Evolutionary conservation across 179 eudicot species (phyloP).

Genomic region (Beta lomatogona): DNA sequence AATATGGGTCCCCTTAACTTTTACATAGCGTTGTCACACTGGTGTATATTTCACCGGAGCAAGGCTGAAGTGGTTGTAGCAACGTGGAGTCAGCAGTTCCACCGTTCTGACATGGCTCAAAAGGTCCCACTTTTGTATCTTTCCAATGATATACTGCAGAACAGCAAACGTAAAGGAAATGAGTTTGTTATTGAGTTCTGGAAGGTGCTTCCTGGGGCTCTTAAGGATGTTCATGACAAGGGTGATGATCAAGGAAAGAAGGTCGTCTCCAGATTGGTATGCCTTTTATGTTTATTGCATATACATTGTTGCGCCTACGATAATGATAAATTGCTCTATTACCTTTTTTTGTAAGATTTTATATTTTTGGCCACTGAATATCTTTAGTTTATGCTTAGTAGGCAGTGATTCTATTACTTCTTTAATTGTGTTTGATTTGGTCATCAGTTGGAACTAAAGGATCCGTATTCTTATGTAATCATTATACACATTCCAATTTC

Average conservation of each 20-base stretch:
- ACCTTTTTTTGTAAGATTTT: background rate
- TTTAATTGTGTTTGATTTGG: background rate
- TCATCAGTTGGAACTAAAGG: background rate
- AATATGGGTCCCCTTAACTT: conserved; percentile 46
- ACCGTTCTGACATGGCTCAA: conserved; percentile 52
- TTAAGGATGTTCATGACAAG: conserved; percentile 65
- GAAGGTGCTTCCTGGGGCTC: conserved; percentile 94
- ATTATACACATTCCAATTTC: conserved; percentile 5
- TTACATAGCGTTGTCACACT: conserved; percentile 79
- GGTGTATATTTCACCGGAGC: conserved; percentile 97
- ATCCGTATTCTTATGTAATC: background rate
- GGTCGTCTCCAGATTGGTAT: conserved; percentile 84
- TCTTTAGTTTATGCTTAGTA: background rate
- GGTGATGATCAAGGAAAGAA: conserved; percentile 79
- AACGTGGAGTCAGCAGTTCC: conserved; percentile 91
- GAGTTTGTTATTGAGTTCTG: conserved; percentile 94
- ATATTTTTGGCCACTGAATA: background rate
- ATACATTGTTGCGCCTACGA: background rate
- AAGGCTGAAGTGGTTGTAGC: conserved; percentile 82
- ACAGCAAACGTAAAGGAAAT: conserved; percentile 96
- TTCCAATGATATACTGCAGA: conserved; percentile 95
- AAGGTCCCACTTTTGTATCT: conserved; percentile 86
- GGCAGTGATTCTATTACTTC: background rate
- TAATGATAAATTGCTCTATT: background rate
- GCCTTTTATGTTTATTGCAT: conserved; percentile 22